Evolutionary conservation across 2,329 filamentous ascomycete species (phyloP).

Genomic region (Xylaria sp.): DNA sequence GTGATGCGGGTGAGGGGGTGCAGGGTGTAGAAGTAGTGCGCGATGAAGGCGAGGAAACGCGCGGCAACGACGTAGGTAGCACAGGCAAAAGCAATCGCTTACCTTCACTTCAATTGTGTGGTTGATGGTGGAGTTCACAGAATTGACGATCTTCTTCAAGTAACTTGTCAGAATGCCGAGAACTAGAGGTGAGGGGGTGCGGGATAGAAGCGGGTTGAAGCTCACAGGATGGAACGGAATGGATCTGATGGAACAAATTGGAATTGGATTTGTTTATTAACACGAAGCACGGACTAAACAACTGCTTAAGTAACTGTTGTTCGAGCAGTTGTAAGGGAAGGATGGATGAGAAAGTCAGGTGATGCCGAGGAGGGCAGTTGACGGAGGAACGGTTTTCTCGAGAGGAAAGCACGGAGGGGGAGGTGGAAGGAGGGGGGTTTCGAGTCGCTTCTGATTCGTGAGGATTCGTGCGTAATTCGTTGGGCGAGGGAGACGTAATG

Average conservation of each 20-base stretch:
- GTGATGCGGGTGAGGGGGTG: not conserved
- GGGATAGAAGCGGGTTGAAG: not conserved
- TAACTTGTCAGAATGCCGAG: not conserved
- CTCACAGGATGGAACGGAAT: not conserved
- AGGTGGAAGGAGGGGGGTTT: not conserved
- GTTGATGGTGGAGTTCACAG: not conserved
- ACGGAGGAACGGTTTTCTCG: not conserved
- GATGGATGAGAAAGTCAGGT: not conserved
- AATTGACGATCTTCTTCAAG: not conserved
- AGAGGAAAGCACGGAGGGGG: not conserved
- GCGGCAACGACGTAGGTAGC: not conserved
- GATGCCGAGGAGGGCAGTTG: not conserved
- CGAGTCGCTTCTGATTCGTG: not conserved
- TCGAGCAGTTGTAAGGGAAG: not conserved
- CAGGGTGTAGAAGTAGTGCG: not conserved
- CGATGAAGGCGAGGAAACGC: not conserved
- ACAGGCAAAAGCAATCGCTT: not conserved
- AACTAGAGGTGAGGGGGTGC: not conserved
- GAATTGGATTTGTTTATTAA: not conserved
- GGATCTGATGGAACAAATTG: not conserved
- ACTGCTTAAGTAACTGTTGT: not conserved
- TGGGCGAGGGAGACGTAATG: not conserved
- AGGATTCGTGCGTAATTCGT: not conserved
- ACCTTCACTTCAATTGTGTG: not conserved
- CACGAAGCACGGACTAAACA: not conserved